Conservation (phyloP, 1,139 yeast genomes). For the Sugiyamaella neomexicana region DNA sequence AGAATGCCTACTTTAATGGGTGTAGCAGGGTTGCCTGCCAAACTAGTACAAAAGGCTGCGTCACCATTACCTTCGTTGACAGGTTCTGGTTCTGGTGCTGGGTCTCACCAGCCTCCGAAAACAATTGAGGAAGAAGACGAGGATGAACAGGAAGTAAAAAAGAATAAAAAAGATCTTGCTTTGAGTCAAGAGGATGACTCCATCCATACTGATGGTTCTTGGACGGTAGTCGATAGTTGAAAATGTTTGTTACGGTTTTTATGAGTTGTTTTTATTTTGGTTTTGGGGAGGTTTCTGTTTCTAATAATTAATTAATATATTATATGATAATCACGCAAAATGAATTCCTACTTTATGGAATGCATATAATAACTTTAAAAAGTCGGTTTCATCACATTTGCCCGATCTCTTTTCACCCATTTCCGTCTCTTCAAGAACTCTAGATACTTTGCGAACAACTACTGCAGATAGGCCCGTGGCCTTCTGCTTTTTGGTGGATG, state of each 20-base stretch:
- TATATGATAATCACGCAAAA: constrained; percentile 58
- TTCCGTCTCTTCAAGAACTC: constrained; percentile 69
- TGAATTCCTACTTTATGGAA: constrained; percentile 98
- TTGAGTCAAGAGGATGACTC: constrained; percentile 17
- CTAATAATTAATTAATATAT: constrained; percentile 6
- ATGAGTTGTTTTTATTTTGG: constrained; percentile 6
- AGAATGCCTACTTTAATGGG: constrained; percentile 16
- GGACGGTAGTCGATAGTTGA: constrained; percentile 26
- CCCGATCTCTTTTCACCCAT: constrained; percentile 86
- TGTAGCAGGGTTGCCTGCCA: constrained; percentile 18
- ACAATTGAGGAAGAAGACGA: background rate
- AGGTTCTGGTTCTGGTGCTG: background rate
- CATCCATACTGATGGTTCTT: constrained; percentile 27
- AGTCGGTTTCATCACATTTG: constrained; percentile 93
- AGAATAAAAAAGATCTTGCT: background rate
- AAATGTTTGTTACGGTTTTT: constrained; percentile 9
- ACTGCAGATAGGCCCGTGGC: constrained; percentile 29
- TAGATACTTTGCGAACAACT: constrained; percentile 59
- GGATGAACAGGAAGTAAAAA: background rate
- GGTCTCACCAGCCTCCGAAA: background rate
- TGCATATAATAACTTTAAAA: constrained; percentile 80
- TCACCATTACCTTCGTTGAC: constrained; percentile 9
- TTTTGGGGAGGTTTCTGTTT: too few species aligned
- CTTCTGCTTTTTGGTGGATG: constrained; percentile 45
- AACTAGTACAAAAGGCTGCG: constrained; percentile 12